Base-by-base conservation (phyloP, 352 stramenopile genomes). In the Phytopythium aichiense region DNA sequence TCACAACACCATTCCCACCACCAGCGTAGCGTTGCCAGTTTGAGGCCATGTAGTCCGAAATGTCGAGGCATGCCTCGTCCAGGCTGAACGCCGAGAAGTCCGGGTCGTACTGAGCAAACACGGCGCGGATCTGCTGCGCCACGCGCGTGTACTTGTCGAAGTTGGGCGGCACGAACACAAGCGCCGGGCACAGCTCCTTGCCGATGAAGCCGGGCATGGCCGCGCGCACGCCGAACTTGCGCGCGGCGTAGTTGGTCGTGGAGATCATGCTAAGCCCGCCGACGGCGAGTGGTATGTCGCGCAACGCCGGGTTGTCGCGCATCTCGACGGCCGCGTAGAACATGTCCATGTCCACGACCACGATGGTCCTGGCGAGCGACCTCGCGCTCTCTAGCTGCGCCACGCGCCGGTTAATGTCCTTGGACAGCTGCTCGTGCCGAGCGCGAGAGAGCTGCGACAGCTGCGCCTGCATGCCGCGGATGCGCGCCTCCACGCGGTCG, bases 241-340 rank as follows among this genome's bases (percentile, higher is more conserved):
- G 79, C 16, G 96, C 96, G 6, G 84, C 77, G 73, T 99, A 99
- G 72, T 99, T 99, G 60, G 91, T 92, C 7, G 96, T 99, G 18
- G 76, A 89, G 66, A 99, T 98, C 95, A 99, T 98, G 49, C 73
- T 79, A 33, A 90, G 78, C 3, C 88, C 88, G 11, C 96, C 96
- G 8, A 99, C 95, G 8, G 91, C 95, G 7, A 98, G 87, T 7
- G 96, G 96, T 37, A 96, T 79, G 50, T 97, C 72, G 6, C 78
- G 69, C 18, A 99, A 74, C 28, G 84, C 67, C 2, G 94, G 94
- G 61, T 93, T 79, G 70, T 97, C 84, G n/a, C 96, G 79, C 73
- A 99, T 96, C 65, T 98, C 94, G 45, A 98, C 97, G 12, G 91
- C 91, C 18, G 97, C 97, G 73, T 97, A 99, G 66, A 99, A 99